Evolutionary conservation across 1,284 basidiomycete genomes (phyloP).

Genomic region (Moesziomyces sp.): DNA sequence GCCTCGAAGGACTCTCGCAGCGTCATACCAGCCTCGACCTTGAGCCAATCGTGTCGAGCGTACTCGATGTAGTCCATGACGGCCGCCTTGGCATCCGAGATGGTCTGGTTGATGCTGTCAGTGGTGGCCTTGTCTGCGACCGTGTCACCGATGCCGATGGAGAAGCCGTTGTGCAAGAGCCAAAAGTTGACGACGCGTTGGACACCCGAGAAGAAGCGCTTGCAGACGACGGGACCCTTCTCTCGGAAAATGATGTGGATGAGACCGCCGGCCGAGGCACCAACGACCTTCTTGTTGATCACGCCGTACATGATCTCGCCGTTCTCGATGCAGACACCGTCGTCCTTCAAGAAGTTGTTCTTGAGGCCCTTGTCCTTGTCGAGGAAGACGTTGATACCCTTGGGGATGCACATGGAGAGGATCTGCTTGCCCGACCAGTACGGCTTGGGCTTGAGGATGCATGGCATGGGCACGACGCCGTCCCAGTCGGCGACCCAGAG

Average conservation of each 20-base stretch:
- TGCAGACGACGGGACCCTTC: conserved; percentile 92
- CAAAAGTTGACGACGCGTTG: conserved; percentile 98
- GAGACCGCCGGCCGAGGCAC: conserved; percentile 86
- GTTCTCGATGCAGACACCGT: conserved; percentile 96
- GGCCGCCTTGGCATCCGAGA: conserved; percentile 78
- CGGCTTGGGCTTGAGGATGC: conserved; percentile 95
- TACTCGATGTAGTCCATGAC: conserved; percentile 64
- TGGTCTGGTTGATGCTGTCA: conserved; percentile 81
- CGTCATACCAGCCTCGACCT: conserved; percentile 84
- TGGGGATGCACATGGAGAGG: conserved; percentile 89
- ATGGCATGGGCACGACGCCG: conserved; percentile 88
- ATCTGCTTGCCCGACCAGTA: conserved; percentile 99
- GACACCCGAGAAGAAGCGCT: conserved; percentile 89
- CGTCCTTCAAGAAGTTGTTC: conserved; percentile 73
- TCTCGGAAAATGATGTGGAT: conserved; percentile 98
- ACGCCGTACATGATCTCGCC: conserved; percentile 95
- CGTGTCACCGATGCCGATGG: conserved; percentile 98
- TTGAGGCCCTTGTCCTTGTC: conserved; percentile 59
- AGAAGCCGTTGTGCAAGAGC: conserved; percentile 99
- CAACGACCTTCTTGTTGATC: conserved; percentile 98
- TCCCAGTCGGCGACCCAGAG: conserved; percentile 99
- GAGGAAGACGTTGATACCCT: conserved; percentile 87
- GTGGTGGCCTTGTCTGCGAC: conserved; percentile 92
- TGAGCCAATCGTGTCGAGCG: conserved; percentile 64
- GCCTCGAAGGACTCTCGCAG: conserved; percentile 98